These are phyloP conservation scores for Rhizoclosmatium globosum DNA, from an alignment of 192 early-diverging fungal species.

Conservation along the genomic window DNA sequence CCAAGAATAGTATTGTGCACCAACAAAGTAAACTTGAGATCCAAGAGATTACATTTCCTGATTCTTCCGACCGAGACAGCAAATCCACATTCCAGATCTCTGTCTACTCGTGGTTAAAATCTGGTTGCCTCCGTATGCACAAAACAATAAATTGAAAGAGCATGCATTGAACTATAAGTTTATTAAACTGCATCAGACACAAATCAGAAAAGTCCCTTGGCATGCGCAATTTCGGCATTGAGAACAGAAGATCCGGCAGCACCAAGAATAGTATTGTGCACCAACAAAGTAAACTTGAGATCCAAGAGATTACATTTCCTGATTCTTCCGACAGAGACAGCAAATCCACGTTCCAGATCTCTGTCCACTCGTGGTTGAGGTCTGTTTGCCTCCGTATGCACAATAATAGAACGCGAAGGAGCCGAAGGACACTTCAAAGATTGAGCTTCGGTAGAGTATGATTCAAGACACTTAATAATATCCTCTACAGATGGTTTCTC, in stretches of 20 bases:
- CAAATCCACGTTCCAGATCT: slow-evolving; percentile 81
- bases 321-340: slow-evolving; percentile 94
- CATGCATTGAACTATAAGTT: too few relatives aligned
- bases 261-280: slow-evolving; percentile 96
- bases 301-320: slow-evolving; percentile 89
- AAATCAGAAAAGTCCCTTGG: slow-evolving; percentile 75
- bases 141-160: too few relatives aligned
- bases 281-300: slow-evolving; percentile 88
- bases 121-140: slow-evolving; percentile 77
- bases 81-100: slow-evolving; percentile 83
- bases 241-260: slow-evolving; percentile 94
- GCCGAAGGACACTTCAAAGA: slow-evolving; percentile 79
- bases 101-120: slow-evolving; percentile 94
- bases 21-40: slow-evolving; percentile 90
- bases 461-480: slow-evolving; percentile 72
- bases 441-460: slow-evolving; percentile 86
- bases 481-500: slow-evolving; percentile 77
- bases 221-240: slow-evolving; percentile 92
- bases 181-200: too few relatives aligned
- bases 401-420: slow-evolving; percentile 77
- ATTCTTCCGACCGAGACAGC: slow-evolving; percentile 93
- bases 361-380: slow-evolving; percentile 96
- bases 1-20: slow-evolving; percentile 97
- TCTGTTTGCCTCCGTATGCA: slow-evolving; percentile 76
- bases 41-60: slow-evolving; percentile 86